Percentiles rank a stretch among this genome's conserved stretches.
Evolutionary conservation across 1,139 yeast genomes (phyloP).

Genomic region (Pichia sp.): DNA sequence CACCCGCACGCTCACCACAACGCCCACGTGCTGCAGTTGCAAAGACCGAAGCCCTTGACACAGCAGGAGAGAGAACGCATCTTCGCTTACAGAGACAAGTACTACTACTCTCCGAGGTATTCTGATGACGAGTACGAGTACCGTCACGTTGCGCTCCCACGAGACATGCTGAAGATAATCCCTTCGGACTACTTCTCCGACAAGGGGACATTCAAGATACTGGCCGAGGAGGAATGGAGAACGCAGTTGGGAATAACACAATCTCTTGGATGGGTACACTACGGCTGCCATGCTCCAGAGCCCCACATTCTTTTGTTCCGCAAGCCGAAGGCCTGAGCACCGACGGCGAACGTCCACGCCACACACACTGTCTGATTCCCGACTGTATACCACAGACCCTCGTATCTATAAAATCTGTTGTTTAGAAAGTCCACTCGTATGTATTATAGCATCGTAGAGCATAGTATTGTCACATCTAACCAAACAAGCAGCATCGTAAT

Average conservation of each 20-base stretch:
- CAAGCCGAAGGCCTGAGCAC: constrained; percentile 40
- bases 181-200: constrained; percentile 92
- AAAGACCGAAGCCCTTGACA: constrained; percentile 73
- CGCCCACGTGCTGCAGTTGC: constrained; percentile 10
- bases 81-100: constrained; percentile 87
- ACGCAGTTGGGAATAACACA: constrained; percentile 92
- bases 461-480: too few species aligned
- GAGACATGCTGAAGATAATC: constrained; percentile 88
- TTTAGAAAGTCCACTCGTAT: neutral
- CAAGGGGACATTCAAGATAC: constrained; percentile 86
- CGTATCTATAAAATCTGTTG: neutral
- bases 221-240: constrained; percentile 97
- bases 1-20: neutral
- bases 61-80: constrained; percentile 83
- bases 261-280: constrained; percentile 96
- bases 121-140: constrained; percentile 87
- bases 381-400: neutral
- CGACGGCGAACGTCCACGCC: neutral
- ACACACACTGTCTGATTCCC: neutral
- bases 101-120: constrained; percentile 87
- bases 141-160: constrained; percentile 95
- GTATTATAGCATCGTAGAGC: neutral
- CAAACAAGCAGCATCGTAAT: neutral
- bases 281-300: constrained; percentile 97
- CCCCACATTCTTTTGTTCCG: constrained; percentile 94